Evolutionary conservation across 495 filamentous ascomycete genomes (phyloP).

Genomic region (Penicillium argentinense): DNA sequence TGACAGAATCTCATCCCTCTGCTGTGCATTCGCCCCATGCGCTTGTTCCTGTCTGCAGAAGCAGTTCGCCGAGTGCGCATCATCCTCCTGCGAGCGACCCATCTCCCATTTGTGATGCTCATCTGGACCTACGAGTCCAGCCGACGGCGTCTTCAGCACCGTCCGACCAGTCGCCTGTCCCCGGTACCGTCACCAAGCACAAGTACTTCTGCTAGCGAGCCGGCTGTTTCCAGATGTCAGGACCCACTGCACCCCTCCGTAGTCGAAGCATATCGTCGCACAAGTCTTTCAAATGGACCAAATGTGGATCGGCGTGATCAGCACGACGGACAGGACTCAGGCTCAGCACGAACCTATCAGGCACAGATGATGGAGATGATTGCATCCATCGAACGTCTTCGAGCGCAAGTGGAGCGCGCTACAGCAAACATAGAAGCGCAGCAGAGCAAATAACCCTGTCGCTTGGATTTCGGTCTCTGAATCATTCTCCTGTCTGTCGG

Average conservation of each 20-base stretch:
- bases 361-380: constrained; percentile 35
- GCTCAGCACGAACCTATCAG: constrained; percentile 19
- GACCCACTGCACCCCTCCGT: constrained; percentile 29
- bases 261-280: constrained; percentile 21
- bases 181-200: constrained; percentile 22
- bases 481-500: background rate
- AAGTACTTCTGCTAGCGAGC: constrained; percentile 27
- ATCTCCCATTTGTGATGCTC: constrained; percentile 61
- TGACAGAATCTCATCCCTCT: constrained; percentile 79
- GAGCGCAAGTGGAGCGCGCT: constrained; percentile 40
- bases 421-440: constrained; percentile 25
- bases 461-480: background rate
- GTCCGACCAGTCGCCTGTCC: constrained; percentile 26
- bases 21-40: constrained; percentile 77
- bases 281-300: no score
- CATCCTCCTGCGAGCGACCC: constrained; percentile 70
- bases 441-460: constrained; percentile 1
- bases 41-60: constrained; percentile 24
- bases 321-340: constrained; percentile 22
- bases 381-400: constrained; percentile 41
- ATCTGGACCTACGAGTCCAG: constrained; percentile 60
- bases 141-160: constrained; percentile 28
- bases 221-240: constrained; percentile 31
- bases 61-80: constrained; percentile 72
- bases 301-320: constrained; percentile 22